Percentiles rank a stretch among this genome's conserved stretches.
These are phyloP conservation scores for Rhizopogon roseolus DNA, from an alignment of 768 basidiomycete genomes.

Conservation along the genomic window DNA sequence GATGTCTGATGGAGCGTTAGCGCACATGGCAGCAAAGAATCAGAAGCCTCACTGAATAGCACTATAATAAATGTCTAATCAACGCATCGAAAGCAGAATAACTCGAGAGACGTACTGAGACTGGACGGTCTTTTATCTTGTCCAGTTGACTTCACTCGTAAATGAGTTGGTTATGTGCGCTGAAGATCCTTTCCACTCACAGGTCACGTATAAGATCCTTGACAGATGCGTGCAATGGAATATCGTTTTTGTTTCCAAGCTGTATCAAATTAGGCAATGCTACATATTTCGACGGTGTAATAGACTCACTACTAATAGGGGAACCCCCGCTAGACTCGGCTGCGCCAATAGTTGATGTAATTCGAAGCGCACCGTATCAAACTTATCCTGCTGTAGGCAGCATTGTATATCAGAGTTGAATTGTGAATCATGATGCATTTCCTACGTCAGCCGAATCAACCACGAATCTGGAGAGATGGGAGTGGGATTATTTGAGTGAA, in stretches of 20 bases:
- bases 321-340: constrained; percentile 62
- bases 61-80: constrained; percentile 35
- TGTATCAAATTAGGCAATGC: constrained; percentile 17
- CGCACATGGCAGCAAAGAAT: neutral
- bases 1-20: constrained; percentile 60
- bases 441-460: constrained; percentile 86
- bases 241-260: constrained; percentile 93
- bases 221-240: constrained; percentile 69
- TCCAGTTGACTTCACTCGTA: constrained; percentile 57
- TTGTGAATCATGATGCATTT: constrained; percentile 4
- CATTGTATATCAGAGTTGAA: neutral
- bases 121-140: constrained; percentile 73
- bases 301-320: constrained; percentile 71
- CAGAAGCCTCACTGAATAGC: constrained; percentile 66
- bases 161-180: neutral
- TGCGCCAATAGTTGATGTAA: constrained; percentile 75
- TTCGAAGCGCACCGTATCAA: constrained; percentile 80
- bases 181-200: constrained; percentile 35
- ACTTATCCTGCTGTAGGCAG: constrained; percentile 60
- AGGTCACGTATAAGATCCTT: constrained; percentile 79
- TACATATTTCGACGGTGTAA: neutral
- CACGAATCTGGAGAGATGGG: constrained; percentile 61
- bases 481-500: neutral
- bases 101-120: constrained; percentile 60
- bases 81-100: constrained; percentile 1